Evolutionary conservation across 768 basidiomycete genomes (phyloP).

Genomic region (Suillus occidentalis): DNA sequence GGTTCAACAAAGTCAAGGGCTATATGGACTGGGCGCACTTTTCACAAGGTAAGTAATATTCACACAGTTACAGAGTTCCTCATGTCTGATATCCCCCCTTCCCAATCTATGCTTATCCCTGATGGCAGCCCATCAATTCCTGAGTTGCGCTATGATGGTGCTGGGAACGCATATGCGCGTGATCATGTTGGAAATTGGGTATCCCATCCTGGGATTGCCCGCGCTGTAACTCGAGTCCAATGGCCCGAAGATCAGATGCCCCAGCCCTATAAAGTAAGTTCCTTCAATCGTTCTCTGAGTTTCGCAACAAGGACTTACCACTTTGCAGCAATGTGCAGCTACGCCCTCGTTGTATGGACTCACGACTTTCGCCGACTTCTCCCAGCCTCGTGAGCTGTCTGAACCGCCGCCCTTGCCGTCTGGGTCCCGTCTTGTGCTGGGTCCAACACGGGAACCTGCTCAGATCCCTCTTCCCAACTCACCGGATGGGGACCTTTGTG

Average conservation of each 20-base stretch:
- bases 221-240: not conserved
- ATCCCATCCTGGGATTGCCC: not conserved
- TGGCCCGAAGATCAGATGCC: not conserved
- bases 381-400: not conserved
- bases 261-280: not conserved
- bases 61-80: not conserved
- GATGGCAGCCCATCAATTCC: not conserved
- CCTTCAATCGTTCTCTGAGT: not conserved
- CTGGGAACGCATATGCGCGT: not conserved
- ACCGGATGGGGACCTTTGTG: not conserved
- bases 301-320: not conserved
- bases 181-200: not conserved
- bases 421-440: not conserved
- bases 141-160: not conserved
- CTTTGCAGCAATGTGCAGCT: not conserved
- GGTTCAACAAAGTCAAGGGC: not conserved
- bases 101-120: not conserved
- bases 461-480: not conserved
- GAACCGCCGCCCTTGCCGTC: not conserved
- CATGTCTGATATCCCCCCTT: not conserved
- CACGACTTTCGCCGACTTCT: not conserved
- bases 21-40: not conserved
- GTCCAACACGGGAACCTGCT: not conserved
- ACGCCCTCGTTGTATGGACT: not conserved
- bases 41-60: not conserved